phyloP scores from a whole-genome alignment of 352 stramenopile genomes.

The Globisporangium sylvaticum region DNA sequence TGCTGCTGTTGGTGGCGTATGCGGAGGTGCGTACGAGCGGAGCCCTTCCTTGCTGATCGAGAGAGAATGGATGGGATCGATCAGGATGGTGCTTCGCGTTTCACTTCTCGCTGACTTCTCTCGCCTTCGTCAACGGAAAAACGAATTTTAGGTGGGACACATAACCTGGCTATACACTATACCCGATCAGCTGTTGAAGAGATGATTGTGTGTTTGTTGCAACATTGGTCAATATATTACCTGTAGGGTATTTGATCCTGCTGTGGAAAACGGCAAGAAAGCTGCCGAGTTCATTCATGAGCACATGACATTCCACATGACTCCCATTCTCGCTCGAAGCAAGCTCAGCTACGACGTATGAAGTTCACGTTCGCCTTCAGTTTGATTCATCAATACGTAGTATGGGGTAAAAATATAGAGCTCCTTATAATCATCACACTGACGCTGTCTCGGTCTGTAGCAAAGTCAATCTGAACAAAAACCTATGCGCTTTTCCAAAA shows the following conservation, averaged over 20 bases:
- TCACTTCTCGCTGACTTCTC: background rate
- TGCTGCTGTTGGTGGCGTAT: background rate
- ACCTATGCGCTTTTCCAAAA: conserved; percentile 2
- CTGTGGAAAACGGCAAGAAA: too few species aligned
- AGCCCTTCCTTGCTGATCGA: background rate
- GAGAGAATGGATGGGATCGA: background rate
- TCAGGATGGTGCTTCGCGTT: background rate
- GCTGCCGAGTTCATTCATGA: too few species aligned
- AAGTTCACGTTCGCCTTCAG: too few species aligned
- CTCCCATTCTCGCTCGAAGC: too few species aligned
- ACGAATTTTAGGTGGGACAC: background rate
- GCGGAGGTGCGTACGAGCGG: background rate
- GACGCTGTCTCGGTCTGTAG: background rate
- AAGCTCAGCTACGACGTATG: too few species aligned
- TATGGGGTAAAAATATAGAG: background rate
- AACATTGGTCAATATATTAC: too few species aligned
- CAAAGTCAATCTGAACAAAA: background rate
- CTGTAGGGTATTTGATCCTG: too few species aligned
- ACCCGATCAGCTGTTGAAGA: too few species aligned
- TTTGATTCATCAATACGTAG: too few species aligned
- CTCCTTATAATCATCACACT: background rate
- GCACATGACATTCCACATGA: too few species aligned
- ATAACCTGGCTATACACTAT: too few species aligned
- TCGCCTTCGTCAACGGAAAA: background rate
- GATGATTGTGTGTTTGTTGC: too few species aligned